Evolutionary conservation across 192 early-diverging fungal genomes (phyloP).

Genomic region (Podila clonocystis): DNA sequence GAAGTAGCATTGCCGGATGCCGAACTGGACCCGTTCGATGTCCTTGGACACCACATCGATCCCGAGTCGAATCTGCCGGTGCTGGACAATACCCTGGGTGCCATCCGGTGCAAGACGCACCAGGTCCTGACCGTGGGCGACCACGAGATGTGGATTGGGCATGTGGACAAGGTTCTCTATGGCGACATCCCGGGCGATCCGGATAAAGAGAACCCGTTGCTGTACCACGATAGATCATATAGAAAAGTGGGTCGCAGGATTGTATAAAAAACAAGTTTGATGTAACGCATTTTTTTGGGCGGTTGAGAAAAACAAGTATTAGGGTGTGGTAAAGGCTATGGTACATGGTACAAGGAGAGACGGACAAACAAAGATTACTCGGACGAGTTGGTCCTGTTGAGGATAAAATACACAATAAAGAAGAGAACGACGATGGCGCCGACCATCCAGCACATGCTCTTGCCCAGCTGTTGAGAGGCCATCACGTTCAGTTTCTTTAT

Average conservation of each 20-base stretch:
- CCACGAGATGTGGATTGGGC: conserved; percentile 72
- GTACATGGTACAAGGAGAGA: not conserved
- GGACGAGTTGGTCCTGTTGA: conserved; percentile 31
- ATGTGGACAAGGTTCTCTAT: conserved; percentile 63
- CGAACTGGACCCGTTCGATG: conserved; percentile 56
- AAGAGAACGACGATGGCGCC: conserved; percentile 43
- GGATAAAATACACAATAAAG: conserved; percentile 47
- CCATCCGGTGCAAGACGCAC: conserved; percentile 64
- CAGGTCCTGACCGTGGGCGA: conserved; percentile 63
- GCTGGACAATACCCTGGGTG: conserved; percentile 63
- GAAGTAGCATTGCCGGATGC: not conserved
- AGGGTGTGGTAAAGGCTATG: not conserved
- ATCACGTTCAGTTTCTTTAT: conserved; percentile 46
- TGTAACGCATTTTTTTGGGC: not conserved
- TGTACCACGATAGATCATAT: conserved; percentile 63
- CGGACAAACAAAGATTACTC: not conserved
- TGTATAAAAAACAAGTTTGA: not conserved
- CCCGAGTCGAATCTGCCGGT: conserved; percentile 61
- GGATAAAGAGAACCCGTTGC: conserved; percentile 50
- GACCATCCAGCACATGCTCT: conserved; percentile 52
- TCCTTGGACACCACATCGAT: conserved; percentile 51
- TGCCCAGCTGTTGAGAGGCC: conserved; percentile 38
- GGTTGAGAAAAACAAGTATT: not conserved
- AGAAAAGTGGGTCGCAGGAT: conserved; percentile 55
- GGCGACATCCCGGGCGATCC: conserved; percentile 55